Evolutionary conservation across 345 rosid species (phyloP), one percentile per base, ranked within the genome.

Genomic region (Pistacia atlantica): DNA sequence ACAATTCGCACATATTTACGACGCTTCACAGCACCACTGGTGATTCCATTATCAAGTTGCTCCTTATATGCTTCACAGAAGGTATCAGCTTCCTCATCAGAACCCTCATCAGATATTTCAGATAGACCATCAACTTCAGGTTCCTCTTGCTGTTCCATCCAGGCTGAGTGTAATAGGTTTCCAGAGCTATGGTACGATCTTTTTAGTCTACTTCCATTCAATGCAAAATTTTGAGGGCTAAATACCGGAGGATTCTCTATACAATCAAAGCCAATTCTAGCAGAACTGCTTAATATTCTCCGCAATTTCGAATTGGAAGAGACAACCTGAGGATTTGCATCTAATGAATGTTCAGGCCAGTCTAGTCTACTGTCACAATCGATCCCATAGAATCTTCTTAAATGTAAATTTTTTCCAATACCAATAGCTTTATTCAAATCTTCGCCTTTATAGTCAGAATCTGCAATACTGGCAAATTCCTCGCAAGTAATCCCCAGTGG

Each of bases 271-370:
- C 90, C 97, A 38, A 92, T 81, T 84, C 83, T 86, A 13, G 92
- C 94, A 70, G 89, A 83, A 78, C 97, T 92, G 83, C 98, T 94
- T 38, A 82, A 80, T 14, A 90, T 97, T 74, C 91, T 87, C 54
- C 93, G 84, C 70, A 97, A 65, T 85, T 86, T 96, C 46, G 89
- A 58, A 70, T 83, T 80, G 6, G 92, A 81, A 72, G 95, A 84
- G 74, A 91, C 65, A 31, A 85, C 78, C 75, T 85, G 92, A n/a
- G 97, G 92, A 17, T 83, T 83, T 55, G 89, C 87, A 80, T 92
- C 97, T 54, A 93, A 80, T 35, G 98, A 86, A 83, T 68, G 82
- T 75, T 97, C 98, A 51, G 97, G 99, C 99, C 98, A 94, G 74
- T 94, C 97, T 78, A 91, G 68, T 68, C 82, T 73, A 20, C 79